Base-by-base conservation (phyloP, 164 flowering plant genomes). In the Annona cherimola region DNA sequence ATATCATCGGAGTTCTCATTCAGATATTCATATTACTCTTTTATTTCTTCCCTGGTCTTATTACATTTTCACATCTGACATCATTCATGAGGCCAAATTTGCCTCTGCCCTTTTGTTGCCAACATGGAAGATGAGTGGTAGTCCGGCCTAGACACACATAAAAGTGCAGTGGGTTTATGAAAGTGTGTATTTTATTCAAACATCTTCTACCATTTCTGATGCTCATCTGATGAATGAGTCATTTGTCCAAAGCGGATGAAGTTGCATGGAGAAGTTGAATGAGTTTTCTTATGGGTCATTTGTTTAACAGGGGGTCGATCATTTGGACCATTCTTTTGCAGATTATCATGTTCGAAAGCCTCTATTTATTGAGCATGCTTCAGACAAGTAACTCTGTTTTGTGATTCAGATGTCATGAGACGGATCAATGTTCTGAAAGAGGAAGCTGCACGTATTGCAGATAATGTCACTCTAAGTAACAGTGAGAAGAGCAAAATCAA, bases 391-490 rank as follows among this genome's bases (percentile, higher is more conserved):
- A 3, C 43, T 20, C 60, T 75, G 61, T 74, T 70, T 71, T 63
- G 70, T 50, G 63, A 44, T 65, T 57, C 86, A 95, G 99, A 95
- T 90, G 97, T 95, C 40, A 80, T 86, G 84, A 84, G 98, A 79
- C 94, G 99, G 66, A 83, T 92, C 77, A 91, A 81, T 86, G 77
- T 95, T 82, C 85, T 95, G 69, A 95, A 88, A 81, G 99, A 93
- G 81, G 99, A 95, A 80, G 98, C 94, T 77, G 85, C 86, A 71
- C 82, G 99, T 63, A 83, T 91, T 80, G 87, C 98, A 43, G 94
- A 87, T 73, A 95, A 91, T 83, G 79, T 68, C 67, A 95, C 99
- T 66, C 89, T 92, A 57, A 93, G 88, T 76, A 89, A 80, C 70
- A 82, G 76, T 78, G 98, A 95, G 84, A 95, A 95, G 83, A 85